Base-by-base conservation (phyloP, 495 filamentous ascomycete species). In the Staphylotrichum tortipilum region DNA sequence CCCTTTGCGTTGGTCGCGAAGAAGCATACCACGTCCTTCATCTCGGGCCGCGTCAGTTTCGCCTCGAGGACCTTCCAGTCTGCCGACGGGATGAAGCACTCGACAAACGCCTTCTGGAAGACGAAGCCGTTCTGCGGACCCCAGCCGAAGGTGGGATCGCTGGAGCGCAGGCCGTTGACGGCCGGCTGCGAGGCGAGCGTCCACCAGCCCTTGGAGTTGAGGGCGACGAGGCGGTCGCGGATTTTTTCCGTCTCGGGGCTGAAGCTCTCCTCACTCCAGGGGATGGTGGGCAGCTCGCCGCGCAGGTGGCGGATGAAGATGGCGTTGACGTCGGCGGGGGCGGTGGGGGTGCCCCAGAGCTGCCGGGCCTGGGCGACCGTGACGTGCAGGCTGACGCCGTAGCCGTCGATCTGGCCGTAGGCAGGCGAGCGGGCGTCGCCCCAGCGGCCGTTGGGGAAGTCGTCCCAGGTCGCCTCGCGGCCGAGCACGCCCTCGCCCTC, bases 81-180 rank as follows among this genome's bases (percentile, higher is more conserved):
- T 0, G 68, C 59, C 3, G 68, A 65, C 0, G 90, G 81, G 36
- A 90, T 67, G 73, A 97, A 97, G 71, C 96, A 87, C 66, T 98
- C 92, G 33, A 98, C 89, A 63, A 98, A 98, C 0, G 92, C 83
- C 67, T 98, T 98, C 59, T 98, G 92, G 73, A 95, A 98, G 43
- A 97, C 88, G 65, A 94, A 97, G 3, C 92, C 92, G 54, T 89
- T 81, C 34, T 78, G 80, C 0, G 92, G 92, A 11, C 92, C 92
- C 92, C 92, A 98, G 49, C 92, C 92, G 64, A 95, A 94, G 45
- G 85, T 74, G n/a, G 74, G 65, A 64, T 98, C 80, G 47, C 77
- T 77, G 50, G 82, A 88, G 31, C 75, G 77, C 6, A 89, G 67
- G 28, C 88, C 88, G 59, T 96, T 91, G 21, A 95, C 88, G 28